A percentile compares a stretch with the other conserved stretches of the same genome.
These are phyloP conservation scores for Blastobotrys parvus DNA, from an alignment of 805 yeast genomes.

Conservation along the genomic window DNA sequence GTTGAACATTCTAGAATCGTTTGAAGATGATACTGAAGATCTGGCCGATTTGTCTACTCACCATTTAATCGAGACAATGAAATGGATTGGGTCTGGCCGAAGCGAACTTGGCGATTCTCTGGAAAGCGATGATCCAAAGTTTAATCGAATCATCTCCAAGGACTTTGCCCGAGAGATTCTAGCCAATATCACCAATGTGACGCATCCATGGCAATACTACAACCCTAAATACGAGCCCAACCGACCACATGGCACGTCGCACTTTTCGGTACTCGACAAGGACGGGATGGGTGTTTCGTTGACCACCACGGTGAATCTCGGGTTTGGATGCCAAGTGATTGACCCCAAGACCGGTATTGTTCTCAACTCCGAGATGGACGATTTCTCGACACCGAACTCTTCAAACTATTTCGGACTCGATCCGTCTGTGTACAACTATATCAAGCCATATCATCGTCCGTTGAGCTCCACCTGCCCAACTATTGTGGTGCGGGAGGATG, in stretches of 20 bases:
- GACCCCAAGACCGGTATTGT: conserved; percentile 78
- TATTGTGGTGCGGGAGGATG: conserved; percentile 35
- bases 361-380: conserved; percentile 90
- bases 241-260: conserved; percentile 89
- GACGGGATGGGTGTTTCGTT: conserved; percentile 71
- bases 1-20: conserved; percentile 40
- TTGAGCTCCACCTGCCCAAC: conserved; percentile 77
- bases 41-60: conserved; percentile 47
- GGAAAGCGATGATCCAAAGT: conserved; percentile 24
- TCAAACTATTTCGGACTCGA: conserved; percentile 71
- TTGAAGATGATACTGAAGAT: conserved; percentile 29
- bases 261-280: conserved; percentile 69
- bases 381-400: conserved; percentile 65
- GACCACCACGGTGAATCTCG: conserved; percentile 80
- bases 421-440: conserved; percentile 74
- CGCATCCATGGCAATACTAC: conserved; percentile 64
- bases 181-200: conserved; percentile 42
- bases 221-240: conserved; percentile 68
- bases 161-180: conserved; percentile 53
- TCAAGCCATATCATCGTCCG: conserved; percentile 73
- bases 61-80: conserved; percentile 75
- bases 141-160: conserved; percentile 37
- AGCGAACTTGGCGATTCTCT: conserved; percentile 73
- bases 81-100: conserved; percentile 85
- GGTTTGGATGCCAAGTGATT: conserved; percentile 76